phyloP scores from a whole-genome alignment of 306 rosid genomes.

The Prunus mongolica region DNA sequence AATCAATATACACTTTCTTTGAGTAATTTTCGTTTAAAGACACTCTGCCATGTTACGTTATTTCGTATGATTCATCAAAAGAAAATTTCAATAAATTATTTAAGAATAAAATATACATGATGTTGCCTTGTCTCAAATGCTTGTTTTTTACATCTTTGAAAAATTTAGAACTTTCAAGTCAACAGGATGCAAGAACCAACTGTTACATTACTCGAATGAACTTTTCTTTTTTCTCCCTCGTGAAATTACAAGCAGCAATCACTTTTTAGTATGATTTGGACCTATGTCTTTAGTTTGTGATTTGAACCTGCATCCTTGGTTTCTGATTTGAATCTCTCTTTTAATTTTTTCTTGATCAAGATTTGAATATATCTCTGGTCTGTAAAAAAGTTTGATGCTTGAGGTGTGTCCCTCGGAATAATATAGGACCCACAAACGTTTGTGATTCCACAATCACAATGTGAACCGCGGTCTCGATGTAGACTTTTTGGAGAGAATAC shows the following conservation, averaged over 20 bases:
- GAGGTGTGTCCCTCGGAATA: too few species aligned
- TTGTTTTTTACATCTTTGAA: neutral
- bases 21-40: neutral
- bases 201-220: neutral
- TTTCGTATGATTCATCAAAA: too few species aligned
- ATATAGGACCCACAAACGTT: neutral
- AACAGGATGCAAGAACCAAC: neutral
- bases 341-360: too few species aligned
- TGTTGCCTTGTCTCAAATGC: neutral
- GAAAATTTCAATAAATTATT: neutral
- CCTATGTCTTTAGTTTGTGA: neutral
- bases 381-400: too few species aligned
- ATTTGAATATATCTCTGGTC: too few species aligned
- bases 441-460: neutral
- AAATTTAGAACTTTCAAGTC: neutral
- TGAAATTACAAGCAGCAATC: neutral
- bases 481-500: neutral
- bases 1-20: neutral
- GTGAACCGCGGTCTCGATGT: neutral
- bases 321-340: too few species aligned
- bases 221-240: neutral
- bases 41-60: neutral
- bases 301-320: too few species aligned
- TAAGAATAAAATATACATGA: neutral
- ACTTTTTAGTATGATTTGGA: neutral